Conservation (phyloP, 805 yeast species). For the Lipomyces kockii region DNA sequence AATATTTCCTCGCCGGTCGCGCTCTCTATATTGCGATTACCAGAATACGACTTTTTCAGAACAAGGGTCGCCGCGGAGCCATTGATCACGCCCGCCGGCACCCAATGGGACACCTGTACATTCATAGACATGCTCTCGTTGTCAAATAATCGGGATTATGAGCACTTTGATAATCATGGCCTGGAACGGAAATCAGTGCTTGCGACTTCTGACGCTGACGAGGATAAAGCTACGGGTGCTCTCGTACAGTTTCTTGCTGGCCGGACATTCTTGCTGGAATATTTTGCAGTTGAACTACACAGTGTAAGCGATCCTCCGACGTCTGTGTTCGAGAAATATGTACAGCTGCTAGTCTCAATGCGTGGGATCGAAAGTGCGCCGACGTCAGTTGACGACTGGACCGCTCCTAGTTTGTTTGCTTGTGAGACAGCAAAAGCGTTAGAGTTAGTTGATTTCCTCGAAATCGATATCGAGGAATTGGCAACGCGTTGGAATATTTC, state of each 20-base stretch:
- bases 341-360: conserved; percentile 13
- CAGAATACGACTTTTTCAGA: conserved; percentile 25
- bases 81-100: conserved; percentile 10
- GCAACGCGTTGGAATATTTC: conserved; percentile 24
- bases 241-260: conserved; percentile 30
- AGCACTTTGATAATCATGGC: background rate
- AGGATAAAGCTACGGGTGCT: conserved; percentile 16
- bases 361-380: conserved; percentile 13
- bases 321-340: conserved; percentile 23
- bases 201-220: conserved; percentile 12
- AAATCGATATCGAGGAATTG: conserved; percentile 49
- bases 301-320: conserved; percentile 47
- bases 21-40: conserved; percentile 55
- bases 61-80: conserved; percentile 20
- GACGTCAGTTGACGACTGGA: conserved; percentile 49
- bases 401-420: conserved; percentile 11
- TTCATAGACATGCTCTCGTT: conserved; percentile 11
- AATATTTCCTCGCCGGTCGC: conserved; percentile 58
- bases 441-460: conserved; percentile 71
- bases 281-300: conserved; percentile 64
- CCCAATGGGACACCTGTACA: conserved; percentile 21
- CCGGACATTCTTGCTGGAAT: conserved; percentile 30
- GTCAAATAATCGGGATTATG: conserved; percentile 1
- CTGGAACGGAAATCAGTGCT: background rate
- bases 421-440: conserved; percentile 62